These are phyloP conservation scores for Parsonsia alboflavescens DNA, from an alignment of 257 asterid species.

Conservation along the genomic window DNA sequence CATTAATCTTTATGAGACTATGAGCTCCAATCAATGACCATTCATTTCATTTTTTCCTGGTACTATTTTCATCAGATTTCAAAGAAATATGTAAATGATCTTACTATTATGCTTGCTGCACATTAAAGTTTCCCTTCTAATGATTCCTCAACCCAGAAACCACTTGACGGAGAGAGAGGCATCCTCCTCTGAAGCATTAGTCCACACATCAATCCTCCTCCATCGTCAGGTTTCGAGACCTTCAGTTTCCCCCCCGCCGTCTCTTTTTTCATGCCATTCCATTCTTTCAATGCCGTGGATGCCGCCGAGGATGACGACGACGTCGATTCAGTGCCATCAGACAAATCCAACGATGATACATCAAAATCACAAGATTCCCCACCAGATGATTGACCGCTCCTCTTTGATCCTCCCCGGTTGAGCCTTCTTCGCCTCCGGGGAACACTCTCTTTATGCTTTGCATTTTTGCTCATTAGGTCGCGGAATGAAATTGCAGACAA, in stretches of 20 bases:
- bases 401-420: constrained; percentile 58
- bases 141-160: constrained; percentile 38
- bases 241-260: constrained; percentile 54
- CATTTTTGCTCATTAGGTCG: constrained; percentile 38
- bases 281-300: constrained; percentile 60
- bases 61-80: not conserved
- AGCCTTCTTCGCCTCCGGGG: constrained; percentile 43
- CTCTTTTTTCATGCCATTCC: constrained; percentile 43
- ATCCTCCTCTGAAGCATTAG: constrained; percentile 54
- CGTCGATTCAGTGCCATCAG: constrained; percentile 65
- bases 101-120: constrained; percentile 22
- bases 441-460: constrained; percentile 34
- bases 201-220: constrained; percentile 63
- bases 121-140: constrained; percentile 33
- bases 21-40: not conserved
- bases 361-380: constrained; percentile 58
- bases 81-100: not conserved
- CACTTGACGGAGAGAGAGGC: constrained; percentile 52
- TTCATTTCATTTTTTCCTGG: not conserved
- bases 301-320: constrained; percentile 57
- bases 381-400: constrained; percentile 56
- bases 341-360: constrained; percentile 28
- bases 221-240: constrained; percentile 37
- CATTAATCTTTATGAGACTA: not conserved
- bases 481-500: constrained; percentile 59